phyloP scores from a whole-genome alignment of 2,329 filamentous ascomycete species.

The Alternaria triticina region DNA sequence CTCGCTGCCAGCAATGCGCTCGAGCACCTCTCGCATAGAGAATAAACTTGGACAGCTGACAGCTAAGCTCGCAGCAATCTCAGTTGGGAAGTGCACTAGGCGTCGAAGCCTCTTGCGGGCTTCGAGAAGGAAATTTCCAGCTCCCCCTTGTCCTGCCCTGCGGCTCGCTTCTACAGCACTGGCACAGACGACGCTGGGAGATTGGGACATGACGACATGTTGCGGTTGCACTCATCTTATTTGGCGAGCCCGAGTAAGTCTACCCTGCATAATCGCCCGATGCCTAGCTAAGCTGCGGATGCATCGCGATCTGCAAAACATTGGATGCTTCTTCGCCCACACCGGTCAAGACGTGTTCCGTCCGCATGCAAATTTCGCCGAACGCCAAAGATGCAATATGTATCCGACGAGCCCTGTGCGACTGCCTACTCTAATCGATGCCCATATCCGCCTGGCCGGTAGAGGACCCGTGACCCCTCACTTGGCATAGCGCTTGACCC shows the following conservation, averaged over 20 bases:
- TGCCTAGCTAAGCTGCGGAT: constrained; percentile 2
- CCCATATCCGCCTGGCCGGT: constrained; percentile 5
- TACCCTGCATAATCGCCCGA: constrained; percentile 15
- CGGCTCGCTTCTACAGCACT: constrained; percentile 13
- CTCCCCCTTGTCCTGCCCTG: constrained; percentile 11
- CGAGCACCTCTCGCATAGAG: constrained; percentile 6
- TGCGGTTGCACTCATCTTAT: constrained; percentile 19
- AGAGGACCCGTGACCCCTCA: constrained; percentile 17
- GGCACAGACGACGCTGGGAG: constrained; percentile 5
- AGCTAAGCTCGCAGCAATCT: neutral
- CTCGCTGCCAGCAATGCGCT: neutral
- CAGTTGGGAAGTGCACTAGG: constrained; percentile 7
- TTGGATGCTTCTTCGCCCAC: constrained; percentile 19
- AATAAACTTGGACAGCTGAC: neutral
- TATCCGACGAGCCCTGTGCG: constrained; percentile 11
- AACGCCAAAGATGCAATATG: constrained; percentile 42
- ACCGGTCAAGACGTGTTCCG: constrained; percentile 11
- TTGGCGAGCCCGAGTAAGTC: constrained; percentile 10
- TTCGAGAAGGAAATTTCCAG: constrained; percentile 5
- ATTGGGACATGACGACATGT: constrained; percentile 29
- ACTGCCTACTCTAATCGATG: neutral
- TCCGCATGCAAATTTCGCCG: constrained; percentile 33
- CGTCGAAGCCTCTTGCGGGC: constrained; percentile 8
- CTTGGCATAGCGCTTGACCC: constrained; percentile 75
- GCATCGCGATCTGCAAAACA: constrained; percentile 15